A percentile compares a stretch with the other conserved stretches of the same genome.
Evolutionary conservation across 805 yeast genomes (phyloP).

Genomic region (Yamadazyma akitaensis): DNA sequence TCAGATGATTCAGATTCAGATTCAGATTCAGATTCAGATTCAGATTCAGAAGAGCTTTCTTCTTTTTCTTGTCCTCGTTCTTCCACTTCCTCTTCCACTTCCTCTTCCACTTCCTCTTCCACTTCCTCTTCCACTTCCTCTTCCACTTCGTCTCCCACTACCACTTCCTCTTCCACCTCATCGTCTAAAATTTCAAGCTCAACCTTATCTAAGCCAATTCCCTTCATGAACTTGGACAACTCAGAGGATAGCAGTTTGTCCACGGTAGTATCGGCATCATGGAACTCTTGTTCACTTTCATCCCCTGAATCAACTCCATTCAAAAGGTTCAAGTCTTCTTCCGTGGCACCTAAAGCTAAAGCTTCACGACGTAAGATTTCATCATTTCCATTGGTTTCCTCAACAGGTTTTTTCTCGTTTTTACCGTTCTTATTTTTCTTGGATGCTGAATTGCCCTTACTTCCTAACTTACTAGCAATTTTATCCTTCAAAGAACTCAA

Average conservation of each 20-base stretch:
- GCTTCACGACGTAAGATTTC: conserved; percentile 65
- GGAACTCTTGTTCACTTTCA: conserved; percentile 52
- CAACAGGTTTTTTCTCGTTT: not conserved
- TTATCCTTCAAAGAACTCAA: conserved; percentile 62
- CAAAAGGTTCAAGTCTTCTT: conserved; percentile 69
- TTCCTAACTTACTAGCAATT: conserved; percentile 51
- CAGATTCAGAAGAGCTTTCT: conserved; percentile 4
- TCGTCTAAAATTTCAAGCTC: conserved; percentile 32
- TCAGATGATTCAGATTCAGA: conserved; percentile 6
- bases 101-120: conserved; percentile 6
- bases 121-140: conserved; percentile 23
- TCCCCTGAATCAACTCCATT: conserved; percentile 52
- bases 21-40: conserved; percentile 7
- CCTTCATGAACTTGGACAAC: conserved; percentile 58
- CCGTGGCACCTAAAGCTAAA: conserved; percentile 78
- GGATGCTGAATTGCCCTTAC: conserved; percentile 5
- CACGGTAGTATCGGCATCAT: conserved; percentile 39
- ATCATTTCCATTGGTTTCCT: conserved; percentile 16
- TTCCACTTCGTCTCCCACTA: conserved; percentile 33
- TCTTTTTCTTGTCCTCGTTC: conserved; percentile 5
- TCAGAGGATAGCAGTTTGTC: conserved; percentile 46
- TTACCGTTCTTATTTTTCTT: conserved; percentile 6
- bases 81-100: conserved; percentile 18
- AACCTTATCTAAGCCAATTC: conserved; percentile 56
- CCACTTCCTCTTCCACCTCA: conserved; percentile 30